phyloP scores from a whole-genome alignment of 2,329 filamentous ascomycete species.

The Colletotrichum sp. region DNA sequence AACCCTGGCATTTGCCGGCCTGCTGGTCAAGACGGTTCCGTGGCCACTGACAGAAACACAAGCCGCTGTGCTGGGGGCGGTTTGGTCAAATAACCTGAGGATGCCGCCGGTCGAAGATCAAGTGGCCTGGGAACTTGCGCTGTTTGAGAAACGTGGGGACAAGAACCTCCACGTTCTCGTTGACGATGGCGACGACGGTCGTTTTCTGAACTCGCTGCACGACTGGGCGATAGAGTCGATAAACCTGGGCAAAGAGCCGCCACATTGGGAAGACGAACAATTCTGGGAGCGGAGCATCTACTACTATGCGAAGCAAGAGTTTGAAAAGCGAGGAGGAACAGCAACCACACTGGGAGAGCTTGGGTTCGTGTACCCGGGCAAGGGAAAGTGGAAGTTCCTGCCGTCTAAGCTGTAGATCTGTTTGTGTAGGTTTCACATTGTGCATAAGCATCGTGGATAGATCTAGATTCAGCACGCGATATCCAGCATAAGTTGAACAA shows the following conservation, averaged over 20 bases:
- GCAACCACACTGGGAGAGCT: conserved; percentile 63
- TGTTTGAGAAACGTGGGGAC: conserved; percentile 53
- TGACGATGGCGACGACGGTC: conserved; percentile 63
- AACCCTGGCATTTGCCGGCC: conserved; percentile 76
- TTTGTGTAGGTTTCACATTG: not conserved
- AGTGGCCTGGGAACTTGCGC: conserved; percentile 69
- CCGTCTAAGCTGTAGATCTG: not conserved
- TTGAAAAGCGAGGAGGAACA: conserved; percentile 67
- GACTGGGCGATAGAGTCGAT: conserved; percentile 62
- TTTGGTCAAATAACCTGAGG: conserved; percentile 74
- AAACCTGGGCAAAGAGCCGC: conserved; percentile 68
- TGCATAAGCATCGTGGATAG: not conserved
- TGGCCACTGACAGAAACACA: conserved; percentile 84
- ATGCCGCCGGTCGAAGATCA: conserved; percentile 71
- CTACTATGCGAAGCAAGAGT: conserved; percentile 73
- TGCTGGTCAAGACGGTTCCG: conserved; percentile 87
- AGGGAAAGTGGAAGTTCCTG: conserved; percentile 3
- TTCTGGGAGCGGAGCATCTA: conserved; percentile 76
- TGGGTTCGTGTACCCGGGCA: conserved; percentile 21
- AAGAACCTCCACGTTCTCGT: conserved; percentile 51
- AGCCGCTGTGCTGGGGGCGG: conserved; percentile 75
- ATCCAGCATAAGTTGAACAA: not conserved
- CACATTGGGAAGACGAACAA: conserved; percentile 72
- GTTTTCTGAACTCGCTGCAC: conserved; percentile 73
- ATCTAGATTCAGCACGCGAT: not conserved